Conservation (phyloP, 1,284 basidiomycete species). For the Macrocybe sp. region DNA sequence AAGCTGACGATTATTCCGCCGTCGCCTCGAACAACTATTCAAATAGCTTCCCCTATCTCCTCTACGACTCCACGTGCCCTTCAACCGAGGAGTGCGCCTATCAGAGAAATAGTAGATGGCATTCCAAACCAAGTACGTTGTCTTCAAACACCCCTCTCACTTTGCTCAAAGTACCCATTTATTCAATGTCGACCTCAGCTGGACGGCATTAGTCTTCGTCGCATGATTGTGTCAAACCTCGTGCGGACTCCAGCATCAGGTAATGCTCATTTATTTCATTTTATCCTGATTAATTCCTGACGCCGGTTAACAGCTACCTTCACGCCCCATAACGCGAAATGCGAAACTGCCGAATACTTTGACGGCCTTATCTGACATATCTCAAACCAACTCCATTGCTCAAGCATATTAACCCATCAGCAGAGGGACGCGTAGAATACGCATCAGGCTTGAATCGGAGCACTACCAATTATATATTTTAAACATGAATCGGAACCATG, state of each 20-base stretch:
- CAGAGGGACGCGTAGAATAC: too few relatives aligned
- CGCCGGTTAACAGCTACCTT: not conserved
- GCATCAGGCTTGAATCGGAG: too few relatives aligned
- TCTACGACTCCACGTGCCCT: not conserved
- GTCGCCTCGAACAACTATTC: constrained; percentile 10
- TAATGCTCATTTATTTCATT: not conserved
- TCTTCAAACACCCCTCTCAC: too few relatives aligned
- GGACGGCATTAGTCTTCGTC: constrained; percentile 25
- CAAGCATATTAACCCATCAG: too few relatives aligned
- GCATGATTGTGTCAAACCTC: constrained; percentile 29
- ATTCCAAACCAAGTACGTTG: not conserved
- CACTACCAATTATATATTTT: too few relatives aligned
- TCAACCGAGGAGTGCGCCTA: not conserved
- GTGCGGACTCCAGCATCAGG: constrained; percentile 12
- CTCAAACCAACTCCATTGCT: too few relatives aligned
- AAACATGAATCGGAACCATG: too few relatives aligned
- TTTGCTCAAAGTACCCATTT: not conserved
- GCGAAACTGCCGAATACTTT: constrained; percentile 14
- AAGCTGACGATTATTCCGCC: constrained; percentile 14
- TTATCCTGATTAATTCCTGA: not conserved
- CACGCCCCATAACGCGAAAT: constrained; percentile 2
- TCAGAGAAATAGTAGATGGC: constrained; percentile 4
- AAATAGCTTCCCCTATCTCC: not conserved
- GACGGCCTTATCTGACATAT: constrained; percentile 8
- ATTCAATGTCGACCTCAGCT: constrained; percentile 8